Evolutionary conservation across 495 filamentous ascomycete species (phyloP), one percentile per base, ranked within the genome.

Genomic region (Collariella sp.): DNA sequence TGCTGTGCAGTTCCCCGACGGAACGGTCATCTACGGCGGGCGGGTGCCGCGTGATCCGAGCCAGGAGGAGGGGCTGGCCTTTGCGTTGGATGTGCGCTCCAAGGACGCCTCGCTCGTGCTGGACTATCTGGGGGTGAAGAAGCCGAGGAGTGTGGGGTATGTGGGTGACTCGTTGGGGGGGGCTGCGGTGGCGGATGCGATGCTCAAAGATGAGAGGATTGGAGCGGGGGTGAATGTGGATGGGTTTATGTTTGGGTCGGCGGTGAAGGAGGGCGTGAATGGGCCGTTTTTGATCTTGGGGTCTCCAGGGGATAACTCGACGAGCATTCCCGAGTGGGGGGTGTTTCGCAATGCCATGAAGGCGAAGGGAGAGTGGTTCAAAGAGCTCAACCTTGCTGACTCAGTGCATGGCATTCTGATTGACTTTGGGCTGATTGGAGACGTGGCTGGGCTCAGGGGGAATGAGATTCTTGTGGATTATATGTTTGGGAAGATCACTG

Each of bases 1-100:
- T 35, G 47, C 38, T 12, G 47, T 50, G 47, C 47, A 50, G 35
- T 50, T 40, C 34, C 47, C 47, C 33, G 47, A 50, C 38, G 47
- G 47, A 0, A 40, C 5, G 11, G 47, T 50, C 20, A 26, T 50
- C 20, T 50, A 50, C 34, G 42, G 42, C 42, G 42, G 42, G 23
- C 20, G 20, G 23, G 42, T 45, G 10, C 42, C 42, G 42, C 42
- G 35, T 6, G 47, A 50, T 15, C 22, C 34, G 0, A 7, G 40
- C 1, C 34, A 34, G 3, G 20, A 12, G 18, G 47, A 50, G 13
- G 47, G 20, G 35, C 33, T 50, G 9, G 33, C 31, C 1, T 22
- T 22, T 16, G 47, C 47, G 20, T 24, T 50, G 35, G 47, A 50
- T 26, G 47, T 50, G 7, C n/a, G 47, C 13, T 38, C 47, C 3